Base-by-base conservation (phyloP, 768 basidiomycete genomes). In the Suillus americanus region DNA sequence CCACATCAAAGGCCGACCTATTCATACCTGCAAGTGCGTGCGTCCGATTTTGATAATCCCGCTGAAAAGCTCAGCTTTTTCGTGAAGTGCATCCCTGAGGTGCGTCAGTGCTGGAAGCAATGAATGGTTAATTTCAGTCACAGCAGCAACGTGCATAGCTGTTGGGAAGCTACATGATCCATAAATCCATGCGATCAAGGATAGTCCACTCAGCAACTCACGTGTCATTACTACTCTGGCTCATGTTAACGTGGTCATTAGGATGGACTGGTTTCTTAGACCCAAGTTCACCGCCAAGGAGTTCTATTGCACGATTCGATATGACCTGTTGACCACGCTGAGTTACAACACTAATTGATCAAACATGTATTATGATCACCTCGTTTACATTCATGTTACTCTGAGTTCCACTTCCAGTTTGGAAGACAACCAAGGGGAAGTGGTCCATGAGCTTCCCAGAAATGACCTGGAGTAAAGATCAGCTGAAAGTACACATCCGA, bases 331-430 rank as follows among this genome's bases (percentile, higher is more conserved):
- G 28, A 5, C 38, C 56, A 63, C 18, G 60, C 43, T 64, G 7
- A 25, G 41, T 33, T 16, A 9, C 14, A 9, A 51, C 41, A 37
- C 25, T 1, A 4, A 43, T 18, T 25, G 37, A 53, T 40, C 30
- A 33, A 45, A 60, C 8, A 13, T n/a, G 3, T 20, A 3, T 3
- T 20, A 9, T 35, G 62, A 77, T 28, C 48, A 91, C 94, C 86
- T 99, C 97, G 76, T 99, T 99, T 66, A 87, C 94, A 77, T 94
- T 99, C 97, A 99, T 99, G 82, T 99, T 99, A 74, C 92, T 96
- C 78, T 99, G 97, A 2, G 97, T 99, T 23, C 97, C 97, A 63
- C 94, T 96, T 65, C 97, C 97, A 28, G 97, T 99, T 79, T 99
- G 97, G 86, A 98, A 99, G 48, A 99, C 96, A 43, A 99, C 97